Percentiles rank a stretch among this genome's conserved stretches.
phyloP scores from a whole-genome alignment of 2,329 filamentous ascomycete species.

The Alternaria sp. region DNA sequence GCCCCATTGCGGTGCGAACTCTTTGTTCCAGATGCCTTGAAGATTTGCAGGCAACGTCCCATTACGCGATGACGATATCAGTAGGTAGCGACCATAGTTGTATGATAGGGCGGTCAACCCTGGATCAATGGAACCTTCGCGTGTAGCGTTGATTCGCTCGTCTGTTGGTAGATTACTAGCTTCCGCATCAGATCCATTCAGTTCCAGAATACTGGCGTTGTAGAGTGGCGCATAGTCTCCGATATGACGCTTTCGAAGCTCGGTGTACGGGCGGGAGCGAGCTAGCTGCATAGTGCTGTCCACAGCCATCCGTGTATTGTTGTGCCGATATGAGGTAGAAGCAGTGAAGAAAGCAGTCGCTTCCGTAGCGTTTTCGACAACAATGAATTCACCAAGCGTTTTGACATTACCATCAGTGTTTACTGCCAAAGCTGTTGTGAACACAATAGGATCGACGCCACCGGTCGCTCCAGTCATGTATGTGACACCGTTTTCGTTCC shows the following conservation, averaged over 20 bases:
- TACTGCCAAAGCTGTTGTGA: slow-evolving; percentile 9
- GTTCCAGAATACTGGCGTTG: slow-evolving; percentile 11
- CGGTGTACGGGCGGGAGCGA: slow-evolving; percentile 27
- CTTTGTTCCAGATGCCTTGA: slow-evolving; percentile 57
- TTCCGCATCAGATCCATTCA: background rate
- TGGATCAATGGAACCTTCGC: slow-evolving; percentile 18
- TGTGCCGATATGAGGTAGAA: slow-evolving; percentile 52
- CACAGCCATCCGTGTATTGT: slow-evolving; percentile 38
- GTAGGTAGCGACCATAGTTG: slow-evolving; percentile 53
- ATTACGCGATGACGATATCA: slow-evolving; percentile 48
- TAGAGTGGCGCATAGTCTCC: slow-evolving; percentile 39
- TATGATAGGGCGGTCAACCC: slow-evolving; percentile 46
- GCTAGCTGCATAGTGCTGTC: slow-evolving; percentile 28
- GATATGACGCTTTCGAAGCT: slow-evolving; percentile 43
- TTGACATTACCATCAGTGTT: slow-evolving; percentile 13
- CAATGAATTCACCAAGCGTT: slow-evolving; percentile 8
- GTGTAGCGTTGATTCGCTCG: slow-evolving; percentile 10
- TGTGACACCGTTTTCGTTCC: slow-evolving; percentile 5
- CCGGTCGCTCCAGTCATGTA: slow-evolving; percentile 16
- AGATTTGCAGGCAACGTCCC: slow-evolving; percentile 54
- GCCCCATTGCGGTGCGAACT: slow-evolving; percentile 57
- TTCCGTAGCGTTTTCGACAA: slow-evolving; percentile 42
- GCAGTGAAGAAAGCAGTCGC: slow-evolving; percentile 52
- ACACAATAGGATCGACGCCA: slow-evolving; percentile 6
- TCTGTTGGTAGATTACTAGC: slow-evolving; percentile 10